Percentiles rank a stretch among this genome's conserved stretches.
Evolutionary conservation across 2,329 filamentous ascomycete species (phyloP).

Genomic region (Lachnellula arida): DNA sequence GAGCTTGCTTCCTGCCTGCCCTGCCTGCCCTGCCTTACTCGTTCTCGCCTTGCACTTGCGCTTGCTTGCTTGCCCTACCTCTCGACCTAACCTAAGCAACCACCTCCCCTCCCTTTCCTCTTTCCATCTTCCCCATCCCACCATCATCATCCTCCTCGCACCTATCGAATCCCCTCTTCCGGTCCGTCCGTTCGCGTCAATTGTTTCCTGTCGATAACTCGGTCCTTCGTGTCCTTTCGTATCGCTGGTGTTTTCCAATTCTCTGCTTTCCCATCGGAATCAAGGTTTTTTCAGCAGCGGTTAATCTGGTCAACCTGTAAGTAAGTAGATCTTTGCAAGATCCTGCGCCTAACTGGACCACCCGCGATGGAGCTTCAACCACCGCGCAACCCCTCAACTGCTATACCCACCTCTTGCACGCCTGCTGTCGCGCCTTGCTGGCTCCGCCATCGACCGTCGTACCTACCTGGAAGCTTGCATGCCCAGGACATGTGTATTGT

Average conservation of each 20-base stretch:
- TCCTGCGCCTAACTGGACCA: constrained; percentile 28
- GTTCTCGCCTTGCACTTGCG: not conserved
- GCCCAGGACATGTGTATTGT: constrained; percentile 12
- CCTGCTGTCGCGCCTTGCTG: constrained; percentile 6
- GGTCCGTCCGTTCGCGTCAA: constrained; percentile 27
- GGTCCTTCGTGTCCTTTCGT: constrained; percentile 33
- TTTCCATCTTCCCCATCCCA: constrained; percentile 8
- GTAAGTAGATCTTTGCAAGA: constrained; percentile 22
- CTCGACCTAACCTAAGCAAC: not conserved
- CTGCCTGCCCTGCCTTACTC: not conserved
- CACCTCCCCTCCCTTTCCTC: constrained; percentile 8
- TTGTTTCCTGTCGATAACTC: constrained; percentile 34
- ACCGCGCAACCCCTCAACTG: constrained; percentile 21
- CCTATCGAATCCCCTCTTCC: constrained; percentile 19
- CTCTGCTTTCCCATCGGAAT: constrained; percentile 28
- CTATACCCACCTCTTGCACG: constrained; percentile 7
- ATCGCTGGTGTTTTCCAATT: constrained; percentile 34
- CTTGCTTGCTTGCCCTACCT: not conserved
- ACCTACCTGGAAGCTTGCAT: constrained; percentile 20
- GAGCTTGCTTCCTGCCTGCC: not conserved
- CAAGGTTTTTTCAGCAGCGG: constrained; percentile 26
- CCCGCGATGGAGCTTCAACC: constrained; percentile 25
- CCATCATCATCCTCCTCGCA: constrained; percentile 20
- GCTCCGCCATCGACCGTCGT: constrained; percentile 11
- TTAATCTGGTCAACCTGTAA: constrained; percentile 30